Evolutionary conservation across 2,329 filamentous ascomycete species (phyloP).

Genomic region (Clarireedia paspali): DNA sequence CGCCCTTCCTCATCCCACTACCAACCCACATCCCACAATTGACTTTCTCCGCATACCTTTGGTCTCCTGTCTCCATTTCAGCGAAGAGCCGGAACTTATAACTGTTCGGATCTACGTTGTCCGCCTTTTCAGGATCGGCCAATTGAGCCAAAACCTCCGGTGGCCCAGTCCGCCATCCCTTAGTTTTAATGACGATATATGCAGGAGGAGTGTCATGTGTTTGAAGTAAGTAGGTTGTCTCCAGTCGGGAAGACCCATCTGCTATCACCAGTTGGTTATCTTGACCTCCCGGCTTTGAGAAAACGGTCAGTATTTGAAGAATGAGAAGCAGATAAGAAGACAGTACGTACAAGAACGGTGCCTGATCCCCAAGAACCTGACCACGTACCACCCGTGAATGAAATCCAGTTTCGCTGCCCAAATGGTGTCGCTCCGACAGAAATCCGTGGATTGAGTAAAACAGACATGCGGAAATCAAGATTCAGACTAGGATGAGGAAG

Average conservation of each 20-base stretch:
- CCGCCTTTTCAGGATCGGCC: conserved; percentile 21
- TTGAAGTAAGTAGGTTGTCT: conserved; percentile 42
- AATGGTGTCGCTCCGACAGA: conserved; percentile 35
- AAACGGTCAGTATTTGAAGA: not conserved
- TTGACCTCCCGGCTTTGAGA: conserved; percentile 30
- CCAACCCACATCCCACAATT: conserved; percentile 45
- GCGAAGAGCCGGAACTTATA: conserved; percentile 44
- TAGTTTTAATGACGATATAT: conserved; percentile 38
- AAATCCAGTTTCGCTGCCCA: conserved; percentile 42
- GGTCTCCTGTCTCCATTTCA: conserved; percentile 43
- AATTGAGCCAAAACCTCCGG: conserved; percentile 30
- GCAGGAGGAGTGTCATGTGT: conserved; percentile 41
- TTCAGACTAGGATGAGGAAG: conserved; percentile 37
- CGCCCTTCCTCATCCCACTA: conserved; percentile 39
- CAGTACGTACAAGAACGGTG: conserved; percentile 31
- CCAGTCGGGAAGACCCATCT: conserved; percentile 30
- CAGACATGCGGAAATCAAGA: conserved; percentile 44
- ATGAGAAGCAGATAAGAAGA: not conserved
- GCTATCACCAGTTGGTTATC: conserved; percentile 30
- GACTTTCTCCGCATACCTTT: conserved; percentile 40
- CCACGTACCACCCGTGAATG: conserved; percentile 40
- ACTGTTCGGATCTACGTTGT: conserved; percentile 24
- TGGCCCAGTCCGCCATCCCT: conserved; percentile 40
- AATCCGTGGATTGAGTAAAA: conserved; percentile 37
- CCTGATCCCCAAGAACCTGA: conserved; percentile 42